Percentiles rank a stretch among this genome's conserved stretches.
These are phyloP conservation scores for Hypoxylon cercidicola DNA, from an alignment of 495 filamentous ascomycete species.

Conservation along the genomic window DNA sequence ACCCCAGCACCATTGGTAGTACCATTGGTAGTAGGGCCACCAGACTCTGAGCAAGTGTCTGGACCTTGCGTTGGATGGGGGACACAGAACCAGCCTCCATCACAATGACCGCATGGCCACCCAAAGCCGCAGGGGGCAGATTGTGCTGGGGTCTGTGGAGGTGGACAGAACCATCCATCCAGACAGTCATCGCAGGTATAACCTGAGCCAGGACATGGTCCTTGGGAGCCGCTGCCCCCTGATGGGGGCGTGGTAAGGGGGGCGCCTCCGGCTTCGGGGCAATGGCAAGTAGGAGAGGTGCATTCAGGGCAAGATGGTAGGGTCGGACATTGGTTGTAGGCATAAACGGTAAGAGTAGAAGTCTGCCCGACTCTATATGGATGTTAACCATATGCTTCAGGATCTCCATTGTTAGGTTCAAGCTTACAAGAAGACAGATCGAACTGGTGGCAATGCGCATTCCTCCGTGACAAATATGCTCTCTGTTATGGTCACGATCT, in stretches of 20 bases:
- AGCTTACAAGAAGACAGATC: slow-evolving; percentile 33
- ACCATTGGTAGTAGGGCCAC: slow-evolving; percentile 20
- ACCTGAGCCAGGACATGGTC: slow-evolving; percentile 51
- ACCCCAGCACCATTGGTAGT: slow-evolving; percentile 22
- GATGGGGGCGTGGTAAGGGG: slow-evolving; percentile 19
- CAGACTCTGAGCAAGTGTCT: slow-evolving; percentile 25
- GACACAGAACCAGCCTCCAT: slow-evolving; percentile 54
- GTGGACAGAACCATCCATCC: slow-evolving; percentile 57
- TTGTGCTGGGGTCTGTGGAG: slow-evolving; percentile 52
- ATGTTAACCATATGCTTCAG: slow-evolving; percentile 10
- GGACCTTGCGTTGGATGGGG: slow-evolving; percentile 39
- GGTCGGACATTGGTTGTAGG: slow-evolving; percentile 29
- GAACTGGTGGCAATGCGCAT: slow-evolving; percentile 15
- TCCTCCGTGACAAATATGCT: slow-evolving; percentile 14
- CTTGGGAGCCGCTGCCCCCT: slow-evolving; percentile 27
- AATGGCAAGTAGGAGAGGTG: slow-evolving; percentile 38
- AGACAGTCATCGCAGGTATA: slow-evolving; percentile 55
- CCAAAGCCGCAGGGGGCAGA: slow-evolving; percentile 54
- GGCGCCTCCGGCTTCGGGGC: slow-evolving; percentile 27
- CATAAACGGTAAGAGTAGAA: slow-evolving; percentile 28
- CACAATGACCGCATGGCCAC: slow-evolving; percentile 54
- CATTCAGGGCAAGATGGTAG: slow-evolving; percentile 26
- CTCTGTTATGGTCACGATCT: slow-evolving; percentile 7
- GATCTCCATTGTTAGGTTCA: background rate
- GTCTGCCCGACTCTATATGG: slow-evolving; percentile 22